Evolutionary conservation across 768 basidiomycete genomes (phyloP), one percentile per base, ranked within the genome.

Genomic region (Heimioporus sp.): DNA sequence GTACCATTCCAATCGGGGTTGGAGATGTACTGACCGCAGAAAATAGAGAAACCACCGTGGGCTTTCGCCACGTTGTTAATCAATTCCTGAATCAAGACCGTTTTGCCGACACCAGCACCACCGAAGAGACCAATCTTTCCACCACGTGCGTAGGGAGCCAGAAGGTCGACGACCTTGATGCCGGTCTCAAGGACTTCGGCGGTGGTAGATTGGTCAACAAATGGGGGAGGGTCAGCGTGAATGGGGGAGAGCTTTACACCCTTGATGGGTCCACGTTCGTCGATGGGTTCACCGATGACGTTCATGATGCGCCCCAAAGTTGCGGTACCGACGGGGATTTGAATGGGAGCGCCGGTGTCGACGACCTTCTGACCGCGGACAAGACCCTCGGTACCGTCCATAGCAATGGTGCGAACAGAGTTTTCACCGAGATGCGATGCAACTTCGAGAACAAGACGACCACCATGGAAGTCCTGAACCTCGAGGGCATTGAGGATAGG

Each of bases 61-160:
- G 97, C 97, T 80, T 99, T 99, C 68, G 97, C 97, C 69, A 99
- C 94, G 80, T 99, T 99, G 87, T 99, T 98, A 80, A 99, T 99
- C 69, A 99, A 88, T 72, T 98, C 95, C 74, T 98, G 96, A 74
- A 98, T 98, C 76, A 98, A 79, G 70, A 99, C 97, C 51, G 97
- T 98, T 85, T 99, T 99, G 65, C 97, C 97, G 79, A 99, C 97
- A 89, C 97, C 97, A 63, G 97, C 97, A 88, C 97, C 97, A 68
- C 97, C 97, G 77, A 99, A 97, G 65, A 99, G 90, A 83, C 97
- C 97, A 73, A 99, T 98, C 78, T 99, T 99, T 76, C 97, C 97
- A 80, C 97, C 97, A 87, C 97, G 95, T 63, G 97, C 97, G 71
- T 99, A 99, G 53, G 97, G 97, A 49, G 97, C 97, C 62, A 99